Percentiles rank a stretch among this genome's conserved stretches.
phyloP scores from a whole-genome alignment of 2,329 filamentous ascomycete species.

The Gremmenia infestans region DNA sequence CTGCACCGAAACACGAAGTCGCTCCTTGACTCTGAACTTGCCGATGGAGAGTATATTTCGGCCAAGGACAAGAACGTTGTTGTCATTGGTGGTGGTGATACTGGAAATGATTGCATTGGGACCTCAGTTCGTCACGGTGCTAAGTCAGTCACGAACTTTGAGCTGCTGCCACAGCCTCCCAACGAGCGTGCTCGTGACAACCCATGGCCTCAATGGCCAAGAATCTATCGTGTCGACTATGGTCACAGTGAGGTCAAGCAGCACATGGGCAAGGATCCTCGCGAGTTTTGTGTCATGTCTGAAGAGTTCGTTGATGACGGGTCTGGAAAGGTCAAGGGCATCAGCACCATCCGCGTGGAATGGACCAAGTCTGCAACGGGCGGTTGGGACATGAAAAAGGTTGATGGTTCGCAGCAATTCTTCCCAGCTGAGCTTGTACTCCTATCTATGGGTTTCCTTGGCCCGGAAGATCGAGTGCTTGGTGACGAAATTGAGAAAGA shows the following conservation, averaged over 20 bases:
- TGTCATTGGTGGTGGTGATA: slow-evolving; percentile 96
- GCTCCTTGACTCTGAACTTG: slow-evolving; percentile 82
- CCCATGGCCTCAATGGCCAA: slow-evolving; percentile 97
- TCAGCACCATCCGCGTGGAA: slow-evolving; percentile 92
- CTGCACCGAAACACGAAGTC: slow-evolving; percentile 97
- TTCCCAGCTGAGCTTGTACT: slow-evolving; percentile 94
- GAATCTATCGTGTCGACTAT: slow-evolving; percentile 97
- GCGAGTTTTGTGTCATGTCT: slow-evolving; percentile 97
- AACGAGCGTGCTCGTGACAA: slow-evolving; percentile 88
- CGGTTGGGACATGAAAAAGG: slow-evolving; percentile 98
- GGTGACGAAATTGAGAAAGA: slow-evolving; percentile 90
- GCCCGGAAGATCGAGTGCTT: slow-evolving; percentile 82
- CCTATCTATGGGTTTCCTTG: slow-evolving; percentile 95
- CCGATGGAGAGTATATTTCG: slow-evolving; percentile 81
- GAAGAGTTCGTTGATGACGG: slow-evolving; percentile 94
- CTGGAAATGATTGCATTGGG: slow-evolving; percentile 96
- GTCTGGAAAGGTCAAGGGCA: slow-evolving; percentile 82
- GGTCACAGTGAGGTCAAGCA: slow-evolving; percentile 94
- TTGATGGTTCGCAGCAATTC: slow-evolving; percentile 89
- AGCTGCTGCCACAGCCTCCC: slow-evolving; percentile 88
- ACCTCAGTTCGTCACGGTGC: slow-evolving; percentile 93
- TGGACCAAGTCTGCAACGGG: slow-evolving; percentile 88
- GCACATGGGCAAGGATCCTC: slow-evolving; percentile 92
- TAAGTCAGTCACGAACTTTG: slow-evolving; percentile 95
- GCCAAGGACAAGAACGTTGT: slow-evolving; percentile 95